Conservation (phyloP, 345 rosid species). For the Raphanus sativus region DNA sequence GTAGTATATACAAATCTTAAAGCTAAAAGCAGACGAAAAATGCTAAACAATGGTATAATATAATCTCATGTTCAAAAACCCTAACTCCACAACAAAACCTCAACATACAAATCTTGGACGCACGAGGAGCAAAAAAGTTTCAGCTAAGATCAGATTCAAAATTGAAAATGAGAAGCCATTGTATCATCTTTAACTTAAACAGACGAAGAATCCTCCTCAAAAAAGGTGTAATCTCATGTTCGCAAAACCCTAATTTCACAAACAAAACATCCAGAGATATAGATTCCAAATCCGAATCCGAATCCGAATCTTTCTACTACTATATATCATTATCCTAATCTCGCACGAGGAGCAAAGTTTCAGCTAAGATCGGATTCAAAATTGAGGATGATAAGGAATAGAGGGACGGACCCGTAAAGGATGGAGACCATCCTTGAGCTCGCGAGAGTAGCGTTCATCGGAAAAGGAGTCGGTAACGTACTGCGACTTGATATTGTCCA, state of each 20-base stretch:
- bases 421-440: slow-evolving; percentile 78
- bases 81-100: slow-evolving; percentile 10
- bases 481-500: slow-evolving; percentile 17
- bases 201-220: background rate
- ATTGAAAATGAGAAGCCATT: background rate
- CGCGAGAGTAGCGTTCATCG: slow-evolving; percentile 75
- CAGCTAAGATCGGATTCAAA: background rate
- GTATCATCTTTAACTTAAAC: background rate
- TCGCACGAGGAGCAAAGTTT: background rate
- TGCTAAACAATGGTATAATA: background rate
- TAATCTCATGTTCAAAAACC: background rate
- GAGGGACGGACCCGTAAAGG: slow-evolving; percentile 69
- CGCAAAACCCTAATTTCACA: background rate
- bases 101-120: background rate
- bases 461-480: slow-evolving; percentile 24
- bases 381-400: background rate
- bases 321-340: background rate
- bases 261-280: background rate
- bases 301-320: slow-evolving; percentile 26
- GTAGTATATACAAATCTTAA: background rate
- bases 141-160: slow-evolving; percentile 13
- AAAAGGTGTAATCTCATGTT: background rate
- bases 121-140: background rate
- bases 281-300: slow-evolving; percentile 5
- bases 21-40: background rate